Percentiles rank a stretch among this genome's conserved stretches.
Conservation (phyloP, 1,284 basidiomycete genomes). For the Termitomyces sp. region DNA sequence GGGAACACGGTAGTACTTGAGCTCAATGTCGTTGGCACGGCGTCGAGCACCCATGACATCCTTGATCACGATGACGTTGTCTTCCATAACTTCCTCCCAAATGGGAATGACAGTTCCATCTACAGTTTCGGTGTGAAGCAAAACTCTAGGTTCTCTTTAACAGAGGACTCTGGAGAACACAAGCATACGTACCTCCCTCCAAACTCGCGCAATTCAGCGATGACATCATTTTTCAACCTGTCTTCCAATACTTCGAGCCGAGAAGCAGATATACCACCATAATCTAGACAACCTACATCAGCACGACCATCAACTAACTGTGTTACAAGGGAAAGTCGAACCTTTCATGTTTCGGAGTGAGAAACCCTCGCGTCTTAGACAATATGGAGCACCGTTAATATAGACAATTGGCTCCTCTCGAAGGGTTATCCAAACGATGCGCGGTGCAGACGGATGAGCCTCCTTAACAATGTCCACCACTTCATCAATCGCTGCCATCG, state of each 20-base stretch:
- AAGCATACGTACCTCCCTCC: conserved; percentile 60
- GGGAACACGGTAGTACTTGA: conserved; percentile 84
- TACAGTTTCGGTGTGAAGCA: conserved; percentile 87
- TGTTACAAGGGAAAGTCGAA: conserved; percentile 20
- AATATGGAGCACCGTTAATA: conserved; percentile 84
- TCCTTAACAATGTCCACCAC: conserved; percentile 71
- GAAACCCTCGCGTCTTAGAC: conserved; percentile 73
- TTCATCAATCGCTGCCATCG: conserved; percentile 82
- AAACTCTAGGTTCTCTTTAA: conserved; percentile 41
- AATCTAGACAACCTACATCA: conserved; percentile 47
- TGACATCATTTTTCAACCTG: conserved; percentile 85
- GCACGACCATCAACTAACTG: background rate
- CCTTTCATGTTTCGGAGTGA: conserved; percentile 87
- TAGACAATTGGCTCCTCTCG: conserved; percentile 94
- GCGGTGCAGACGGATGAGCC: conserved; percentile 54
- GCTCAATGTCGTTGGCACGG: conserved; percentile 46
- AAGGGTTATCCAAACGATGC: conserved; percentile 89
- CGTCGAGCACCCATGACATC: conserved; percentile 79
- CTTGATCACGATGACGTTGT: conserved; percentile 80
- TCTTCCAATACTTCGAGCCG: conserved; percentile 90
- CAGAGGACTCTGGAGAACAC: background rate
- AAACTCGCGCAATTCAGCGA: conserved; percentile 78
- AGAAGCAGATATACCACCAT: conserved; percentile 86
- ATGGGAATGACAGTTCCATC: conserved; percentile 91
- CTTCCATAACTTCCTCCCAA: conserved; percentile 87